These are phyloP conservation scores for Periconia digitata DNA, from an alignment of 2,329 filamentous ascomycete genomes.

Conservation along the genomic window DNA sequence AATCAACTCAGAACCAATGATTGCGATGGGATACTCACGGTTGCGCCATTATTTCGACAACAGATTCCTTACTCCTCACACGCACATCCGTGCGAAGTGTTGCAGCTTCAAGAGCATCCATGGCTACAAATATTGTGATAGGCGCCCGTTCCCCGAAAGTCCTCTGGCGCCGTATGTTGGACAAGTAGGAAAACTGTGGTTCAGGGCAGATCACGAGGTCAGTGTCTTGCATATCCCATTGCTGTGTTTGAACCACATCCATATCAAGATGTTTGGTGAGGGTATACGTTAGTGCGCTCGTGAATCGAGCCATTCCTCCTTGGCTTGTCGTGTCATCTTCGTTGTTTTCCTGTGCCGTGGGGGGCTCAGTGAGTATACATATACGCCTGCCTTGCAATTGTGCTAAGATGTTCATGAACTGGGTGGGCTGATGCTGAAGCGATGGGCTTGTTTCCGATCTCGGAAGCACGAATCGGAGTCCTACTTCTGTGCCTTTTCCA, in stretches of 20 bases:
- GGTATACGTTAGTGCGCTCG: conserved; percentile 19
- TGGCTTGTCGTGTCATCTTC: conserved; percentile 5
- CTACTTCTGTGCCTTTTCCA: conserved; percentile 20
- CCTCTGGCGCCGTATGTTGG: conserved; percentile 20
- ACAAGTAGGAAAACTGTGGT: conserved; percentile 34
- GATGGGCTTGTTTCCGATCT: conserved; percentile 5
- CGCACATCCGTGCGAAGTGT: conserved; percentile 36
- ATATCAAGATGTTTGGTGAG: conserved; percentile 29
- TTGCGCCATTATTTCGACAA: conserved; percentile 39
- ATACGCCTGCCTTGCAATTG: conserved; percentile 24
- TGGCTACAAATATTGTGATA: conserved; percentile 33
- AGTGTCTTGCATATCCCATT: conserved; percentile 24
- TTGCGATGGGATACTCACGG: too few species aligned
- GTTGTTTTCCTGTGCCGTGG: neutral
- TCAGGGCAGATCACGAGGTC: conserved; percentile 39
- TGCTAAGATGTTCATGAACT: conserved; percentile 19
- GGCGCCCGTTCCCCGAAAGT: conserved; percentile 14
- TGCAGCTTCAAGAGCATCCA: conserved; percentile 36
- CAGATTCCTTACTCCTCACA: conserved; percentile 27
- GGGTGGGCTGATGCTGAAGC: conserved; percentile 5
- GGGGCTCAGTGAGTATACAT: conserved; percentile 24
- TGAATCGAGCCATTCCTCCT: conserved; percentile 22
- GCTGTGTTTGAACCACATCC: conserved; percentile 25
- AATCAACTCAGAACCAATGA: too few species aligned
- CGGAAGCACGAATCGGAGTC: conserved; percentile 44